Base-by-base conservation (phyloP, 75 land plant genomes). In the Pseudotsuga menziesii region DNA sequence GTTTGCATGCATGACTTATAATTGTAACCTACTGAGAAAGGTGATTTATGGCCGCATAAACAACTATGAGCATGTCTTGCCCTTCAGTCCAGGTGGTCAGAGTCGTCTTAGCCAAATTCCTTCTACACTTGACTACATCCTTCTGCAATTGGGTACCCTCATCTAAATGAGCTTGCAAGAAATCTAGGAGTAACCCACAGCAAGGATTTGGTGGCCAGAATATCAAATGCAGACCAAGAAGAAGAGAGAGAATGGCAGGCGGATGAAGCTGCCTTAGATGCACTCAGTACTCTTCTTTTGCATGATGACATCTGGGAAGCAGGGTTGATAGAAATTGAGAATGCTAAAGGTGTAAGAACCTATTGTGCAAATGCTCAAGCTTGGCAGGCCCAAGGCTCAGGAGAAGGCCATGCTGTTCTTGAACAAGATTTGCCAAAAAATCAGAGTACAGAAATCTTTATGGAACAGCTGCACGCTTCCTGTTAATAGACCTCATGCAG, bases 281-380 rank as follows among this genome's bases (percentile, higher is more conserved):
- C 78, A 12, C 78, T 76, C 11, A 39, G n/a, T 17, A 76, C 78
- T 27, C 44, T 76, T 25, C 72, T 76, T 25, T 44, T 61, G 11
- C 52, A 44, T 41, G 79, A 78, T 39, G 78, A 58, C 72, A 76
- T 76, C 19, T 76, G 78, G 77, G 73, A 59, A 22, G 52, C 39
- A 25, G 78, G 78, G 17, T 32, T 76, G 73, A 76, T 72, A 29
- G 75, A 61, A 23, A 76, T 76, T 16, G 78, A 20, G 14, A 69
- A 76, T 3, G 76, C 78, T 74, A 11, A 22, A 5, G 78, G 72
- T n/a, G 29, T 69, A 20, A 20, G 23, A 2, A 20, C 72, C 72
- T 20, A 32, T 69, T 8, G 44, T 69, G 23, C 72, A 69, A 36
- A n/a, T 69, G 13, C 72, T 69, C 72, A 36, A n/a, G 41, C 9